Conservation (phyloP, 176 grass and related monocot genomes). For the Phoenix dactylifera region DNA sequence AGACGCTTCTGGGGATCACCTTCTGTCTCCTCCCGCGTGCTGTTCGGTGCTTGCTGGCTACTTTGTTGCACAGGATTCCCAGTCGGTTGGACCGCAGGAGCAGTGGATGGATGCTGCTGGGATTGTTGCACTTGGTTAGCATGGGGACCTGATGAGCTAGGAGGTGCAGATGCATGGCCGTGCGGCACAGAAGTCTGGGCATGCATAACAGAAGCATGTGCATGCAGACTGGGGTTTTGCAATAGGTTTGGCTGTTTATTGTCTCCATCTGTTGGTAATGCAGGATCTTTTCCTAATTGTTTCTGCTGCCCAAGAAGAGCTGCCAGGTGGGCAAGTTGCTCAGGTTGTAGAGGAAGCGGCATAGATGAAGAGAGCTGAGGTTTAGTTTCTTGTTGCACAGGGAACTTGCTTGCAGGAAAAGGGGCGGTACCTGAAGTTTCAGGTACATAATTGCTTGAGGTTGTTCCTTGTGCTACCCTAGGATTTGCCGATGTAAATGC, state of each 20-base stretch:
- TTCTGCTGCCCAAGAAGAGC: constrained; percentile 49
- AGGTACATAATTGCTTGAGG: constrained; percentile 26
- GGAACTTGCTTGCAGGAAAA: constrained; percentile 17
- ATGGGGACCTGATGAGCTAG: constrained; percentile 31
- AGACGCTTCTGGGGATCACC: constrained; percentile 75
- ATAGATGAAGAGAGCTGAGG: constrained; percentile 27
- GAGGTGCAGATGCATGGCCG: constrained; percentile 37
- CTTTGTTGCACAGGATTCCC: constrained; percentile 30
- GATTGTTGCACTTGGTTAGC: constrained; percentile 30
- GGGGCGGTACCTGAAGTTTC: constrained; percentile 31
- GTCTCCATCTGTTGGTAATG: constrained; percentile 24
- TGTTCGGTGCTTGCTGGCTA: constrained; percentile 23
- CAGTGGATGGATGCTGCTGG: no score
- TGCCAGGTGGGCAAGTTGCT: constrained; percentile 52
- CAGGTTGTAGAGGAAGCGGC: constrained; percentile 46
- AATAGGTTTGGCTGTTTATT: constrained; percentile 29
- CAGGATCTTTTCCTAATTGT: constrained; percentile 33
- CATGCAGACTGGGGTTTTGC: constrained; percentile 30
- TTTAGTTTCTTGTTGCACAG: constrained; percentile 24
- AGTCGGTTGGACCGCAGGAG: constrained; percentile 4
- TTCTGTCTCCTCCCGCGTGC: constrained; percentile 36
- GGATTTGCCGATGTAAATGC: constrained; percentile 14
- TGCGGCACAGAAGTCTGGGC: constrained; percentile 16
- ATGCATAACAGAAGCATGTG: constrained; percentile 22
- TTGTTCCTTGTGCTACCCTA: constrained; percentile 22